Evolutionary conservation across 768 basidiomycete species (phyloP), one percentile per base, ranked within the genome.

Genomic region (Amanita exitialis): DNA sequence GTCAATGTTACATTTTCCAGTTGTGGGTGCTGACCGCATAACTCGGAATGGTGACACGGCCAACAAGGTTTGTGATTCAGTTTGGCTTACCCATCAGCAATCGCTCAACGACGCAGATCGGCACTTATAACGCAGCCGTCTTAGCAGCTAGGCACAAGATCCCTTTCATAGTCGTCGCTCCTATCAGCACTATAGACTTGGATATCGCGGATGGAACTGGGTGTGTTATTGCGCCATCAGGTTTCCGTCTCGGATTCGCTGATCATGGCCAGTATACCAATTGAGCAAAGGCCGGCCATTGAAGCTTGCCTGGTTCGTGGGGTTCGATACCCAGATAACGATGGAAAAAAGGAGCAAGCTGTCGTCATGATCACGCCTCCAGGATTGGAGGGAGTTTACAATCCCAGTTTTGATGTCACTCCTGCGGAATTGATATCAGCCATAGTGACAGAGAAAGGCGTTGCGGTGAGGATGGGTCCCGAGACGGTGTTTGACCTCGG

Each of bases 401-500:
- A 96, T 65, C 93, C 95, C 1, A 90, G 89, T 56, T 98, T 97
- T 66, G 95, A 98, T 62, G 92, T 98, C 13, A 97, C 95, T 0
- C 93, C 94, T 0, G 90, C 93, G 2, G 85, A 88, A 53, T 70
- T 97, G 38, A 96, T 98, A 56, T 88, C 83, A n/a, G 90, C 88
- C 27, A 87, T 98, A 46, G 92, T 94, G 10, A 97, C 93, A 2
- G 95, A 98, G 70, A 91, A 87, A 58, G 93, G 95, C 6, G 91
- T 96, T 28, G 90, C 90, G 3, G 78, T 84, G 52, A 84, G 83
- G 60, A 68, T 68, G 52, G 75, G 75, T 6, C 82, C 83, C 20
- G 69, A 74, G 53, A 63, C 62, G 2, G 60, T 53, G 21, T 89
- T 91, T 58, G 85, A 93, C 60, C 71, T 94, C 23, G 69, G 73